phyloP scores from a whole-genome alignment of 2,329 filamentous ascomycete species.

The Pseudopyricularia javanii region DNA sequence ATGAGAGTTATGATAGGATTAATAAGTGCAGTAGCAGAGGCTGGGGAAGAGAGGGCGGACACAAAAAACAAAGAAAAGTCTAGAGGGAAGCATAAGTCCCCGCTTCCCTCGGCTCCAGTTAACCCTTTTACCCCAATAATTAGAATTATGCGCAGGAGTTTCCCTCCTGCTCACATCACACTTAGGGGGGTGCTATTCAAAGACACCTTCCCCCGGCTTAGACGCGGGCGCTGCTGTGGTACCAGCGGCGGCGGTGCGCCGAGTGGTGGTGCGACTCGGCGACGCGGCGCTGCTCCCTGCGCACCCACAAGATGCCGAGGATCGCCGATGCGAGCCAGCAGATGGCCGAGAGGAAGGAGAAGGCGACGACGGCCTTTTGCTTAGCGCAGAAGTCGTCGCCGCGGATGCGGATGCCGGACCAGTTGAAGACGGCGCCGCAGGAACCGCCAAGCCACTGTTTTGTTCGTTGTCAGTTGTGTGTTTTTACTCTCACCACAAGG shows the following conservation, averaged over 20 bases:
- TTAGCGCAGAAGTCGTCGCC: conserved; percentile 45
- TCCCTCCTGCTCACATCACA: too few species aligned
- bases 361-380: conserved; percentile 61
- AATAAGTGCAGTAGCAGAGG: neutral
- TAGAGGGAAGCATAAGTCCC: neutral
- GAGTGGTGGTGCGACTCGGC: conserved; percentile 4
- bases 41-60: too few species aligned
- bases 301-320: conserved; percentile 43
- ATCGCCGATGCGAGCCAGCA: conserved; percentile 56
- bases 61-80: neutral
- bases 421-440: conserved; percentile 48
- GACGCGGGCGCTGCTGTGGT: conserved; percentile 25
- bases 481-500: neutral
- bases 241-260: conserved; percentile 25
- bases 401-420: conserved; percentile 38
- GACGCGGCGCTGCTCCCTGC: conserved; percentile 20
- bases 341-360: conserved; percentile 58
- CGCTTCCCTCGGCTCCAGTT: neutral
- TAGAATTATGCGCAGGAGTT: too few species aligned
- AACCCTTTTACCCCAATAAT: too few species aligned
- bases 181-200: neutral
- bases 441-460: conserved; percentile 26
- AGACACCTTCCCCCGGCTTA: conserved; percentile 12
- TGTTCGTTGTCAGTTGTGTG: conserved; percentile 5
- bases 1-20: neutral